These are phyloP conservation scores for Verruconis gallopava DNA, from an alignment of 2,329 filamentous ascomycete genomes.

Conservation along the genomic window DNA sequence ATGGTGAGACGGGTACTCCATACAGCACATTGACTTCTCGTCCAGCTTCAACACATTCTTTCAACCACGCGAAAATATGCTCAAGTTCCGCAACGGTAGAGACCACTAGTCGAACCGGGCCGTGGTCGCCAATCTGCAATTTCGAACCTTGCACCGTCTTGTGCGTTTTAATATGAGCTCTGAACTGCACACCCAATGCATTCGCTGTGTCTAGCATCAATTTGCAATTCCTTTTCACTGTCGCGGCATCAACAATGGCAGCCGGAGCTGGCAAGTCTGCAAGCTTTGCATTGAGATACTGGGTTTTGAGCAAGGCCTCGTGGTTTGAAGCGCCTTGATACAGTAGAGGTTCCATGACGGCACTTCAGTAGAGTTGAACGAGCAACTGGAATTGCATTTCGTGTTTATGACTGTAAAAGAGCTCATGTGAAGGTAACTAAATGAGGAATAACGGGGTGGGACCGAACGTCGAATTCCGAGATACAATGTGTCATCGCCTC, in stretches of 20 bases:
- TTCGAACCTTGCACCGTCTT: conserved; percentile 59
- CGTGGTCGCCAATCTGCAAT: conserved; percentile 52
- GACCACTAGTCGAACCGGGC: conserved; percentile 50
- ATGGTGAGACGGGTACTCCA: conserved; percentile 54
- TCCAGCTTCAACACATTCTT: conserved; percentile 36
- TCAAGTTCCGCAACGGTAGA: conserved; percentile 68
- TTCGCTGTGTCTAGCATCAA: conserved; percentile 55
- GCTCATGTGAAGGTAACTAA: too few relatives aligned
- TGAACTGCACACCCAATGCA: conserved; percentile 50
- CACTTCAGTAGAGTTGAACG: too few relatives aligned
- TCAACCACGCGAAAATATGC: conserved; percentile 46
- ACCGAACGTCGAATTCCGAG: too few relatives aligned
- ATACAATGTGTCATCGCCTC: too few relatives aligned
- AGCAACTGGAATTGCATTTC: too few relatives aligned
- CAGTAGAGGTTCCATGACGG: conserved; percentile 10
- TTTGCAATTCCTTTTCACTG: conserved; percentile 53
- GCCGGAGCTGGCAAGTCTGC: conserved; percentile 51
- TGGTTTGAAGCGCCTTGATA: conserved; percentile 19
- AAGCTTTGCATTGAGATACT: conserved; percentile 48
- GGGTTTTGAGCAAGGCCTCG: conserved; percentile 19
- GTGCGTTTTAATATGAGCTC: conserved; percentile 73
- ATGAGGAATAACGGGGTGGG: too few relatives aligned
- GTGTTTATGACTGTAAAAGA: too few relatives aligned
- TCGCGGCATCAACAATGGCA: conserved; percentile 53
- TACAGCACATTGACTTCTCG: conserved; percentile 47